A percentile compares a stretch with the other conserved stretches of the same genome.
Conservation (phyloP, 2,329 filamentous ascomycete species). For the Aureobasidium sp. region DNA sequence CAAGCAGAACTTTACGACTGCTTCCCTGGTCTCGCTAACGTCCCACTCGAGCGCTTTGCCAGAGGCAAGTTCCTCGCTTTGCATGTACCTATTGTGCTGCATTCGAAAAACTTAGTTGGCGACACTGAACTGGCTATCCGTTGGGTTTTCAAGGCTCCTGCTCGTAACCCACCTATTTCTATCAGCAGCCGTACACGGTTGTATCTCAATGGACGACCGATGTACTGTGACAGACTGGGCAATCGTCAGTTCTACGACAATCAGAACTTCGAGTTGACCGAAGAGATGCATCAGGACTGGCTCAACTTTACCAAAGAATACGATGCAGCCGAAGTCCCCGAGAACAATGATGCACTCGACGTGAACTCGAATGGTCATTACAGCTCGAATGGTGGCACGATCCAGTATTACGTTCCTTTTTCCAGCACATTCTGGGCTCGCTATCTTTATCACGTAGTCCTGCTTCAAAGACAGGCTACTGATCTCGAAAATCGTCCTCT, state of each 20-base stretch:
- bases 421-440: slow-evolving; percentile 37
- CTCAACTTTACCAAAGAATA: slow-evolving; percentile 16
- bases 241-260: neutral
- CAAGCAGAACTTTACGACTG: neutral
- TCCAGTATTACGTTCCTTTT: slow-evolving; percentile 25
- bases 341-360: slow-evolving; percentile 18
- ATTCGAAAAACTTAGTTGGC: neutral
- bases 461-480: slow-evolving; percentile 13
- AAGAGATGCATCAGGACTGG: neutral
- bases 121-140: neutral
- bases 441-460: slow-evolving; percentile 25
- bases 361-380: slow-evolving; percentile 15
- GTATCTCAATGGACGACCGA: neutral
- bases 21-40: neutral
- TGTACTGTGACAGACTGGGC: neutral
- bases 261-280: neutral
- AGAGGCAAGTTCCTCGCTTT: neutral
- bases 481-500: slow-evolving; percentile 17
- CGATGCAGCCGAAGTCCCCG: slow-evolving; percentile 10
- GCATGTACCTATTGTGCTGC: neutral
- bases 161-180: neutral
- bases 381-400: slow-evolving; percentile 17
- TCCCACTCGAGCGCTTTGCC: neutral
- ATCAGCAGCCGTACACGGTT: slow-evolving; percentile 1
- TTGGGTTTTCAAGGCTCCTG: neutral